These are phyloP conservation scores for Discostella stelligeroides DNA, from an alignment of 108 stramenopile genomes.

Conservation along the genomic window DNA sequence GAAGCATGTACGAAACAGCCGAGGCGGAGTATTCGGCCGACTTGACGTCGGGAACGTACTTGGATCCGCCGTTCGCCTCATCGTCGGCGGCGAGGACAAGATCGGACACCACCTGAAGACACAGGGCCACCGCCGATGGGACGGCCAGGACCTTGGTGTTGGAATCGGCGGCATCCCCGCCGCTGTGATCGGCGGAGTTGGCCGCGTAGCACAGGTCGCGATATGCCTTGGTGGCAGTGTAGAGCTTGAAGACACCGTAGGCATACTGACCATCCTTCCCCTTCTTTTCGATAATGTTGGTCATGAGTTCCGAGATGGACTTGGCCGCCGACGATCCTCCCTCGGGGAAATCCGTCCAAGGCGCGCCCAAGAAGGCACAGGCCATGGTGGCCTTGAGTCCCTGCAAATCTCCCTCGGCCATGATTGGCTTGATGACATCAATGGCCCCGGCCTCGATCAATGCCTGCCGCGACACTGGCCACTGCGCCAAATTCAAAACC, in stretches of 20 bases:
- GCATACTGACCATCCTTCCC: slow-evolving; percentile 93
- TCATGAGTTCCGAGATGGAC: slow-evolving; percentile 89
- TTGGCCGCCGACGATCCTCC: slow-evolving; percentile 84
- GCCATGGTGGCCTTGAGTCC: slow-evolving; percentile 94
- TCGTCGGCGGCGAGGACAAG: slow-evolving; percentile 89
- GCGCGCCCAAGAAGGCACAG: slow-evolving; percentile 84
- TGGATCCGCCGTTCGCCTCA: slow-evolving; percentile 89
- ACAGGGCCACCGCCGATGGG: slow-evolving; percentile 82
- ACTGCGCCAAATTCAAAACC: slow-evolving; percentile 88
- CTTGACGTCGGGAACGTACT: slow-evolving; percentile 90
- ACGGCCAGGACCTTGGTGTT: slow-evolving; percentile 87
- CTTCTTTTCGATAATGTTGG: slow-evolving; percentile 90
- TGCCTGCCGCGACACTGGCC: slow-evolving; percentile 80
- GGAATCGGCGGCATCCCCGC: slow-evolving; percentile 46
- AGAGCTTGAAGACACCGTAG: slow-evolving; percentile 93
- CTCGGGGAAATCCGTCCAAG: slow-evolving; percentile 84
- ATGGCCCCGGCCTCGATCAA: slow-evolving; percentile 84
- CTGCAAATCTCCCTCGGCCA: slow-evolving; percentile 88
- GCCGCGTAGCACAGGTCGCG: slow-evolving; percentile 78
- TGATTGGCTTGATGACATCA: slow-evolving; percentile 90
- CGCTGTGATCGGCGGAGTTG: slow-evolving; percentile 55
- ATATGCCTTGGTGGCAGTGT: slow-evolving; percentile 90
- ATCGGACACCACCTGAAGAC: slow-evolving; percentile 87
- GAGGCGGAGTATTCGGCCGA: slow-evolving; percentile 83
- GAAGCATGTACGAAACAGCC: slow-evolving; percentile 84